phyloP scores from a whole-genome alignment of 495 filamentous ascomycete species.

The Daldinia caldariorum region DNA sequence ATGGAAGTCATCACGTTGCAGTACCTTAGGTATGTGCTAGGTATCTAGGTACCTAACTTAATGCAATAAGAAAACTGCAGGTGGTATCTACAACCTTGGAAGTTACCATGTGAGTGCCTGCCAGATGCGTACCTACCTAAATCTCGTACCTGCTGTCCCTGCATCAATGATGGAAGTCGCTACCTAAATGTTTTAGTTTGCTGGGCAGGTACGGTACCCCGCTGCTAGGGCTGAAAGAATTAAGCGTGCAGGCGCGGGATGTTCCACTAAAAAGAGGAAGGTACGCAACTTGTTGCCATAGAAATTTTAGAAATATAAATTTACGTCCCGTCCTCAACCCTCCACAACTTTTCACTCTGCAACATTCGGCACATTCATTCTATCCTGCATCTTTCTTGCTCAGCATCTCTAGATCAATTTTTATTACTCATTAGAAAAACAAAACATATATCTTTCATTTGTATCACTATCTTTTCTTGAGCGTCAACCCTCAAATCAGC shows the following conservation, averaged over 20 bases:
- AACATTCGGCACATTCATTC: background rate
- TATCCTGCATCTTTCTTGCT: background rate
- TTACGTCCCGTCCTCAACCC: background rate
- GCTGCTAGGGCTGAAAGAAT: conserved; percentile 25
- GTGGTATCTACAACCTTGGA: too few species aligned
- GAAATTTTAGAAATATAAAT: background rate
- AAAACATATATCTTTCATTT: background rate
- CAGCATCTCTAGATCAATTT: conserved; percentile 6
- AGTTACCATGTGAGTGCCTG: too few species aligned
- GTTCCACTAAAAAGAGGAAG: background rate
- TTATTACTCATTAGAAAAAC: conserved; percentile 5
- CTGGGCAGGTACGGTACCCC: background rate
- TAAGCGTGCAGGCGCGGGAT: conserved; percentile 1
- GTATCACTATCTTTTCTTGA: background rate
- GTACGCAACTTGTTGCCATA: background rate
- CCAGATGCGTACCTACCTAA: too few species aligned
- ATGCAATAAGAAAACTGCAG: background rate
- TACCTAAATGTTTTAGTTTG: background rate
- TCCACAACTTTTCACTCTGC: background rate
- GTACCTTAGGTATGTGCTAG: background rate
- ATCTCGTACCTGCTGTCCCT: too few species aligned
- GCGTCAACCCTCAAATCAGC: background rate
- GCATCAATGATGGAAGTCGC: background rate
- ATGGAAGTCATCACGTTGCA: too few species aligned
- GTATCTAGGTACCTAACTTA: background rate